Evolutionary conservation across 2,329 filamentous ascomycete genomes (phyloP), one percentile per base, ranked within the genome.

Genomic region (Cordyceps javanica): DNA sequence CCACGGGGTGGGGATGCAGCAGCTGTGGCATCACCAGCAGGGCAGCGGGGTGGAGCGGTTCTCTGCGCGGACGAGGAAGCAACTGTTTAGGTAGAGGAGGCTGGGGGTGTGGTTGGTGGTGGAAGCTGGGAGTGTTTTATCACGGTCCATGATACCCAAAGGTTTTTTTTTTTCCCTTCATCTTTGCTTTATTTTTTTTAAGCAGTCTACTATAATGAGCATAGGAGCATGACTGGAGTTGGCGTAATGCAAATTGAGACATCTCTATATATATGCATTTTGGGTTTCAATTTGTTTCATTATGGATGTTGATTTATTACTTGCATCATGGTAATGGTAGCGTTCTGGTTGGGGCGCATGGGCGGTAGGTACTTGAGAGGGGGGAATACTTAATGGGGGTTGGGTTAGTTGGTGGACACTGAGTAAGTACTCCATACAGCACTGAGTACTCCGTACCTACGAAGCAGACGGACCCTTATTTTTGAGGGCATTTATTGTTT

Each of bases 11-110:
- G 84, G 84, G 3, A 78, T 82, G 63, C 75, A 85, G 61, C 75
- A 80, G 62, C 68, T 85, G 14, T 87, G 82, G 82, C 82, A 86
- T 62, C 73, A 77, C 19, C 84, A 87, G 66, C 80, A 83, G 57
- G 73, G 74, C 39, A 83, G 77, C 57, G 84, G 84, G 0, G 77
- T 80, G 0, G 83, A 87, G 63, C 74, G 84, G 32, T 87, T 86
- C 57, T 78, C 80, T 0, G 73, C 77, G 1, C 72, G 76, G 46
- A 81, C 79, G 0, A 78, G 81, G 2, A 75, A 75, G 60, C 72
- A 78, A 39, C 70, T 85, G 14, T 85, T 85, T 64, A 80, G 73
- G 66, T 82, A 55, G 39, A 34, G 10, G 11, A 5, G 26, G 44
- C 5, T 26, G 42, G 42, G 11, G 11, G 34, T 28, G 11, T 11